phyloP scores from a whole-genome alignment of 768 basidiomycete genomes.

The Phlegmacium glaucopus region DNA sequence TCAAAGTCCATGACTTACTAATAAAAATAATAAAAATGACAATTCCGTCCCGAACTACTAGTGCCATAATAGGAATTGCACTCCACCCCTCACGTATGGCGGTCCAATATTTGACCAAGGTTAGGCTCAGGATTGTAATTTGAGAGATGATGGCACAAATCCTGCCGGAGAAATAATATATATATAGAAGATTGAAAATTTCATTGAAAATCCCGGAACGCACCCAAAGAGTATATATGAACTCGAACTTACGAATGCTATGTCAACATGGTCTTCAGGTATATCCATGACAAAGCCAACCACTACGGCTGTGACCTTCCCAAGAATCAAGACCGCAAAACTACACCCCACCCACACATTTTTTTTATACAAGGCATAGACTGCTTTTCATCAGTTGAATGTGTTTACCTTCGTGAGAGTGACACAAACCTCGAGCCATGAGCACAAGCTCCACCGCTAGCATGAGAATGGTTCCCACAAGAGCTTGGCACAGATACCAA shows the following conservation, averaged over 20 bases:
- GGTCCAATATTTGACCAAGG: slow-evolving; percentile 26
- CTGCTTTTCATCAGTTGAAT: slow-evolving; percentile 10
- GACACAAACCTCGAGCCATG: slow-evolving; percentile 23
- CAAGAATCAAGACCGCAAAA: slow-evolving; percentile 17
- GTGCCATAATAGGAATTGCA: slow-evolving; percentile 28
- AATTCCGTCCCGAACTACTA: slow-evolving; percentile 36
- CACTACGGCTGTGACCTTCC: slow-evolving; percentile 18
- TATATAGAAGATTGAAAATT: not conserved
- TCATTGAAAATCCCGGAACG: slow-evolving; percentile 1
- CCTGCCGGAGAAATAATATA: slow-evolving; percentile 9
- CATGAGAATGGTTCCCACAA: slow-evolving; percentile 22
- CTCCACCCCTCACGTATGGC: slow-evolving; percentile 28
- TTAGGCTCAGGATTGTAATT: slow-evolving; percentile 28
- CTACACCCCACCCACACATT: slow-evolving; percentile 20
- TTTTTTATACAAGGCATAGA: slow-evolving; percentile 33
- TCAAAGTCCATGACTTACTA: slow-evolving; percentile 17
- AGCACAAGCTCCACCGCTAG: slow-evolving; percentile 26
- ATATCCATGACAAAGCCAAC: slow-evolving; percentile 18
- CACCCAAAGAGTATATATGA: slow-evolving; percentile 28
- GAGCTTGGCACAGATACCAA: slow-evolving; percentile 25
- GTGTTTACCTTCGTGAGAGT: not conserved
- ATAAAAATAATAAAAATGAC: slow-evolving; percentile 31
- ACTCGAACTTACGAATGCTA: slow-evolving; percentile 12
- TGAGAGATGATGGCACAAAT: slow-evolving; percentile 25
- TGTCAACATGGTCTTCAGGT: slow-evolving; percentile 14